These are phyloP conservation scores for Mimosa pudica DNA, from an alignment of 306 rosid species.

Conservation along the genomic window DNA sequence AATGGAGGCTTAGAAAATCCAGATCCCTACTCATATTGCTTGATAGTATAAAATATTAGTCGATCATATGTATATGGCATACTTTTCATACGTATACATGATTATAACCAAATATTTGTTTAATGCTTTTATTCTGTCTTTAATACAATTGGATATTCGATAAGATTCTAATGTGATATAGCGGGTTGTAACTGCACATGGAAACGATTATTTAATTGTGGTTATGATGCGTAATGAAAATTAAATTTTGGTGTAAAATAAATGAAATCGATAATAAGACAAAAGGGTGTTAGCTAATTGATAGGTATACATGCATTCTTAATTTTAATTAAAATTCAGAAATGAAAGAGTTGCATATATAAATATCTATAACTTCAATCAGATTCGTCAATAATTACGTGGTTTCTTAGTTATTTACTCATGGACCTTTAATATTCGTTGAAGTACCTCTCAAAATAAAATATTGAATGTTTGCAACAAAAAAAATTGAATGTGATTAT, in stretches of 20 bases:
- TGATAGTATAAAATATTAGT: background rate
- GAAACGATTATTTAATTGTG: background rate
- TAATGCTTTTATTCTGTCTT: background rate
- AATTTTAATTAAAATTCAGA: background rate
- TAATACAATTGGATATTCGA: conserved; percentile 1
- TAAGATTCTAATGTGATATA: background rate
- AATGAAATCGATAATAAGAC: background rate
- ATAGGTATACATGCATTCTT: background rate
- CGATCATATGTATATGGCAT: background rate
- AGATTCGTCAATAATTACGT: too few relatives aligned
- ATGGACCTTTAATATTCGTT: too few relatives aligned
- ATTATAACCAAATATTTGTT: background rate
- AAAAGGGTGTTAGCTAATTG: background rate
- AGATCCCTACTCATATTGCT: too few relatives aligned
- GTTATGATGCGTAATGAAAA: background rate
- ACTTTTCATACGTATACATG: background rate
- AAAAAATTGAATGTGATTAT: too few relatives aligned
- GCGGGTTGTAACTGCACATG: background rate
- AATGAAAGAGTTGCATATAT: background rate
- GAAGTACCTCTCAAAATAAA: too few relatives aligned
- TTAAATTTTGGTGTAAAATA: background rate
- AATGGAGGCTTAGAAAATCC: too few relatives aligned
- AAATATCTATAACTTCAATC: background rate
- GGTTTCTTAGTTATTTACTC: background rate
- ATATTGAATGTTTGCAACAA: too few relatives aligned